Evolutionary conservation across 441 rosid species (phyloP).

Genomic region (Pelargonium australe): DNA sequence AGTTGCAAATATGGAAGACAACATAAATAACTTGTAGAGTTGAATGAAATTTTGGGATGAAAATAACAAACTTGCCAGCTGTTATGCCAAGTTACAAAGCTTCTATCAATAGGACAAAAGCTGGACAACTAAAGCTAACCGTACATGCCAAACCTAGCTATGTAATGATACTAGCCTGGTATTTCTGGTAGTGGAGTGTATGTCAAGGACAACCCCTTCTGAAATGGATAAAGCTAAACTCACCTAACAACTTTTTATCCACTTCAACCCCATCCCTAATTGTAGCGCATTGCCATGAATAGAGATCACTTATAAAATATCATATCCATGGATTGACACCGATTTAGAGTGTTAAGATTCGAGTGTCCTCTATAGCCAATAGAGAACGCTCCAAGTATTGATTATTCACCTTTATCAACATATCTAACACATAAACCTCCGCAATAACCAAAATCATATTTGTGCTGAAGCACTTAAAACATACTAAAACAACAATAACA

Average conservation of each 20-base stretch:
- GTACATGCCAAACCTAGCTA: not conserved
- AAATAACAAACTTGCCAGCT: too few species aligned
- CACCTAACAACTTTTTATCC: not conserved
- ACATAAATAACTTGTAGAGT: too few species aligned
- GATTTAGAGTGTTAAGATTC: not conserved
- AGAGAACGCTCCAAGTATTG: not conserved
- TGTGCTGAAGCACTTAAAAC: not conserved
- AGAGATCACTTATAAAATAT: not conserved
- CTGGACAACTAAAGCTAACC: not conserved
- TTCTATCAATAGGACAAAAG: too few species aligned
- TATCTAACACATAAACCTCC: not conserved
- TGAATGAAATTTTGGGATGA: too few species aligned
- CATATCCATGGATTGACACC: not conserved
- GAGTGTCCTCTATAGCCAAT: not conserved
- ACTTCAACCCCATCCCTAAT: not conserved
- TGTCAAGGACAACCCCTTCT: not conserved
- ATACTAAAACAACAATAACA: too few species aligned
- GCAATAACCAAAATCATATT: not conserved
- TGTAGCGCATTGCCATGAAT: not conserved
- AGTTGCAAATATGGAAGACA: too few species aligned
- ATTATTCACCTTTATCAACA: not conserved
- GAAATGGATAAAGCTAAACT: not conserved
- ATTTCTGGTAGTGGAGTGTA: not conserved
- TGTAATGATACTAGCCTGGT: not conserved
- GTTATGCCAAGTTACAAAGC: too few species aligned